phyloP scores from a whole-genome alignment of 148 eudicot genomes.

The Selenicereus undatus region DNA sequence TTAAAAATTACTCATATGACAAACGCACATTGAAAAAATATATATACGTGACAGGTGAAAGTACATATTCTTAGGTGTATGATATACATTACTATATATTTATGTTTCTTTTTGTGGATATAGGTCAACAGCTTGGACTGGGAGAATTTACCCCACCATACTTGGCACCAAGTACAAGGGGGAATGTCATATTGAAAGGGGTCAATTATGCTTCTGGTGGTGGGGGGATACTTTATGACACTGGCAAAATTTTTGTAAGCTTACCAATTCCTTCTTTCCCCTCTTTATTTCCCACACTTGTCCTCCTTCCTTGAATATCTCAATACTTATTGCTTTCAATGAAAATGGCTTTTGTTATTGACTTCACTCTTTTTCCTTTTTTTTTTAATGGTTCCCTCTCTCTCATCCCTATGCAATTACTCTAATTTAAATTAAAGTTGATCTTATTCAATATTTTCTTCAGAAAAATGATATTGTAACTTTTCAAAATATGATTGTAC shows the following conservation, averaged over 20 bases:
- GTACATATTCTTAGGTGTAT: too few species aligned
- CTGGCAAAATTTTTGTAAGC: conserved; percentile 72
- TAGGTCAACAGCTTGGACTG: conserved; percentile 67
- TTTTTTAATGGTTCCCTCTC: too few species aligned
- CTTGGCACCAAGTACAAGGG: conserved; percentile 75
- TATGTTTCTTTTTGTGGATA: conserved; percentile 21
- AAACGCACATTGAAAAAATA: too few species aligned
- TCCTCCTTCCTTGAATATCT: background rate
- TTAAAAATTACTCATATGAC: too few species aligned
- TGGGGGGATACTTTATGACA: conserved; percentile 73
- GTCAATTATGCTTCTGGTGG: conserved; percentile 96
- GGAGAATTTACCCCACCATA: conserved; percentile 60
- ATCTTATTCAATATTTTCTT: too few species aligned
- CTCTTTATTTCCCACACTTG: background rate
- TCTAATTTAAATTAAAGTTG: background rate
- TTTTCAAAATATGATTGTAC: too few species aligned
- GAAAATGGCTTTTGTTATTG: background rate
- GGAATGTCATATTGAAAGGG: conserved; percentile 48
- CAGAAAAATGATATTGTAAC: too few species aligned
- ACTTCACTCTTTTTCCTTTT: too few species aligned
- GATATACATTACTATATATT: too few species aligned
- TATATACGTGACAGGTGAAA: too few species aligned
- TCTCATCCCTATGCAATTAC: background rate
- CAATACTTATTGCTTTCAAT: background rate
- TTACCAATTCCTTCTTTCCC: background rate